Evolutionary conservation across 352 stramenopile species (phyloP).

Genomic region (Phytophthora meadii): DNA sequence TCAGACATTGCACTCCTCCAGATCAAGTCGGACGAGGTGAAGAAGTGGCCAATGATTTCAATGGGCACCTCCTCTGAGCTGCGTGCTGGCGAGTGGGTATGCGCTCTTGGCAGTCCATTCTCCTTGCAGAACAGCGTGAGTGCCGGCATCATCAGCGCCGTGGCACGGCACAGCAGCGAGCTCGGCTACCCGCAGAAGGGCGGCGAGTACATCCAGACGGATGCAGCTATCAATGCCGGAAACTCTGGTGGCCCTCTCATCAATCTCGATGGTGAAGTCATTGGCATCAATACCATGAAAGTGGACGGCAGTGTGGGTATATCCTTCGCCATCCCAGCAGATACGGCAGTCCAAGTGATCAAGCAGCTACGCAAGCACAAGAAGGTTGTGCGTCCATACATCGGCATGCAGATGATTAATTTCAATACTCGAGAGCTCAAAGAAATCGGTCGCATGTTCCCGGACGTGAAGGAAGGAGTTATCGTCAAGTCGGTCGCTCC

Average conservation of each 20-base stretch:
- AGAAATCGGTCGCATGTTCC: slow-evolving; percentile 75
- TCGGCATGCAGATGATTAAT: slow-evolving; percentile 93
- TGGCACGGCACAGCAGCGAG: slow-evolving; percentile 89
- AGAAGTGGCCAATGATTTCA: slow-evolving; percentile 73
- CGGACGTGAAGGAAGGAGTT: slow-evolving; percentile 79
- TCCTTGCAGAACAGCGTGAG: slow-evolving; percentile 93
- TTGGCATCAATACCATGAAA: slow-evolving; percentile 96
- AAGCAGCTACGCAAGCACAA: slow-evolving; percentile 88
- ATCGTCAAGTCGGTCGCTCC: slow-evolving; percentile 84
- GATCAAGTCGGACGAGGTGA: slow-evolving; percentile 64
- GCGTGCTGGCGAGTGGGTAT: slow-evolving; percentile 92
- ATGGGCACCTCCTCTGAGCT: slow-evolving; percentile 79
- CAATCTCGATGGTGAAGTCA: slow-evolving; percentile 93
- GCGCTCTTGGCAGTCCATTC: slow-evolving; percentile 92
- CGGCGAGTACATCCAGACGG: slow-evolving; percentile 94
- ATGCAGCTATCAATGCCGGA: slow-evolving; percentile 93
- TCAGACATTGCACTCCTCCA: slow-evolving; percentile 93
- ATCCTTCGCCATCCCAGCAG: slow-evolving; percentile 94
- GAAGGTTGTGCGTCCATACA: slow-evolving; percentile 90
- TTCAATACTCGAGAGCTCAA: slow-evolving; percentile 75
- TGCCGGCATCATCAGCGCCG: slow-evolving; percentile 91
- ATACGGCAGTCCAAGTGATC: slow-evolving; percentile 91
- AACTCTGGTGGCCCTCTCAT: slow-evolving; percentile 95
- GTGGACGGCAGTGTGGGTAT: slow-evolving; percentile 91
- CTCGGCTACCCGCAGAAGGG: slow-evolving; percentile 83